Evolutionary conservation across 2,329 filamentous ascomycete species (phyloP), one percentile per base, ranked within the genome.

Genomic region (Stagonosporopsis rhizophila): DNA sequence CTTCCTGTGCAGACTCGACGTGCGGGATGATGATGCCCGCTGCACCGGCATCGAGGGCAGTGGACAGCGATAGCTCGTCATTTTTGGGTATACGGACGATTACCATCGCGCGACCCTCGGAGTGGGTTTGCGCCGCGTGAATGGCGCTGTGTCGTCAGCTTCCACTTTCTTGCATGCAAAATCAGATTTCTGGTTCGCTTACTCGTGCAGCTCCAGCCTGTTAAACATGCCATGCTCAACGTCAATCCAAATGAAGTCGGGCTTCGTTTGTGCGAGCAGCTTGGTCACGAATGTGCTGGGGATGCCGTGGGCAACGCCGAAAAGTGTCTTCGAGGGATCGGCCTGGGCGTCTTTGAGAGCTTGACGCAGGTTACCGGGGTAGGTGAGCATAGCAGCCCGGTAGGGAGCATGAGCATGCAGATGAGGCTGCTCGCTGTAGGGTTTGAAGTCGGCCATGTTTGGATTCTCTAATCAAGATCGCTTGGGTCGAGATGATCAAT

Each of bases 151-250:
- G 2, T 40, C 14, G 40, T 60, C 44, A 57, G 51, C 22, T 25
- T 11, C 23, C 2, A 19, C 1, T 12, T 40, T 11, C 15, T 39
- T 25, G 20, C 20, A 22, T 20, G n/a, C 5, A 5, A 11, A 20
- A 6, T 11, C 0, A 28, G 20, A n/a, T 5, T n/a, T 42, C 6
- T 28, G 2, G n/a, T 5, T 2, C 9, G 40, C 67, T 52, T 61
- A 70, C 67, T 70, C 66, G 22, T 67, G 64, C 19, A 70, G 28
- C 19, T 67, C 62, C 17, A 68, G 54, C 2, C 66, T 57, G 47
- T 68, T 64, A 46, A 66, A 70, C 63, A 70, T 69, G 44, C 65
- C 66, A 44, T 70, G 66, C 52, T 69, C 66, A 6, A 70, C 67
- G 25, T 70, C 66, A 12, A 69, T 63, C 60, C 61, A 70, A 56